Conservation (phyloP, 108 stramenopile species). For the Licmophora abbreviata region DNA sequence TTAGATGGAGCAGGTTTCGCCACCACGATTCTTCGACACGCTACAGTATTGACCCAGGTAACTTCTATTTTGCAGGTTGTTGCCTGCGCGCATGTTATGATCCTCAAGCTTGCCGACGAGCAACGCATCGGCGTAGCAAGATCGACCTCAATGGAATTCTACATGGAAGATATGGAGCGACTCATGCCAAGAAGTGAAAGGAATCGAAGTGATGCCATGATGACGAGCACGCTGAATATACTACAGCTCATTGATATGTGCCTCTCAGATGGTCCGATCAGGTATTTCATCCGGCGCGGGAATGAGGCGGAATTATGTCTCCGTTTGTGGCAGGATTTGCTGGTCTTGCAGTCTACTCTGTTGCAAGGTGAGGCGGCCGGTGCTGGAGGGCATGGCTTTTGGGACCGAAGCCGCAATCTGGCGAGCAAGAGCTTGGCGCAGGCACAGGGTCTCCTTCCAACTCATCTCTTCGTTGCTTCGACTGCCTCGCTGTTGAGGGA, state of each 20-base stretch:
- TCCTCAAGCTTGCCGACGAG: neutral
- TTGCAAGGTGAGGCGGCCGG: slow-evolving; percentile 14
- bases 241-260: slow-evolving; percentile 10
- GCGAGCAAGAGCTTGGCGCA: slow-evolving; percentile 8
- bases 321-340: slow-evolving; percentile 63
- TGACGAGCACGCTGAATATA: slow-evolving; percentile 1
- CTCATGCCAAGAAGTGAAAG: no score
- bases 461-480: slow-evolving; percentile 74
- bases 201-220: no score
- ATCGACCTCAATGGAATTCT: neutral
- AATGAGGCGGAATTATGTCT: slow-evolving; percentile 36
- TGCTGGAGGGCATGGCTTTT: slow-evolving; percentile 7
- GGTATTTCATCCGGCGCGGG: slow-evolving; percentile 28
- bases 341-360: slow-evolving; percentile 42
- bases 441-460: slow-evolving; percentile 57
- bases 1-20: no score
- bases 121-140: neutral
- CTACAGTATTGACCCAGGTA: neutral
- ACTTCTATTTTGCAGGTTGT: neutral
- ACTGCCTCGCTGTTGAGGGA: slow-evolving; percentile 53
- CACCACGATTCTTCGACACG: neutral
- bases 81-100: neutral
- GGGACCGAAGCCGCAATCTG: no score
- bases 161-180: neutral
- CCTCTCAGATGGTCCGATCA: slow-evolving; percentile 18